Evolutionary conservation across 2,329 filamentous ascomycete genomes (phyloP).

Genomic region (Penicillium sp.): DNA sequence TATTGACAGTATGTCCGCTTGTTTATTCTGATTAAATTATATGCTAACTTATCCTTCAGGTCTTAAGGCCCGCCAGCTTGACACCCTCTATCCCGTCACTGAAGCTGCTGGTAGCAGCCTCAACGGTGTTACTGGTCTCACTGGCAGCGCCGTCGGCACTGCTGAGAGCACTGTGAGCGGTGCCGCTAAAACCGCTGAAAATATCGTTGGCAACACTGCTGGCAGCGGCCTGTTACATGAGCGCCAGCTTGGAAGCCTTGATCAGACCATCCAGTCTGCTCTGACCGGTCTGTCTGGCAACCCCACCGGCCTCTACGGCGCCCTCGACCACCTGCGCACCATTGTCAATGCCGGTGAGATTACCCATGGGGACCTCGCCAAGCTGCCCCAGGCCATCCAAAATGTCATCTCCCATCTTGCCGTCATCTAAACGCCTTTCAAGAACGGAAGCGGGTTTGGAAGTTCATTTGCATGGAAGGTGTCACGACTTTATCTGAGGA

Average conservation of each 20-base stretch:
- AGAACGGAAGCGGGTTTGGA: not conserved
- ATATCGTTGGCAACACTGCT: slow-evolving; percentile 2
- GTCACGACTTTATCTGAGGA: slow-evolving; percentile 7
- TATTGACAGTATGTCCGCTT: not conserved
- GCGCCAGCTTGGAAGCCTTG: slow-evolving; percentile 6
- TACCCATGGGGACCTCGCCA: slow-evolving; percentile 9
- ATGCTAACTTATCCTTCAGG: not conserved
- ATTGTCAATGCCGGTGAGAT: slow-evolving; percentile 9
- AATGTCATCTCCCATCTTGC: slow-evolving; percentile 12
- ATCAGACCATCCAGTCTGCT: slow-evolving; percentile 4
- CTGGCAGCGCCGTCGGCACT: slow-evolving; percentile 11
- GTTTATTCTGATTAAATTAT: no score
- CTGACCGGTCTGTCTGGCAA: slow-evolving; percentile 13
- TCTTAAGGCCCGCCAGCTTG: not conserved
- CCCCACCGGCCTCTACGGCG: slow-evolving; percentile 17
- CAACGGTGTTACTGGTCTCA: slow-evolving; percentile 13
- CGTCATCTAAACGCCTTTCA: slow-evolving; percentile 5
- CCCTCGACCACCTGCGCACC: slow-evolving; percentile 7
- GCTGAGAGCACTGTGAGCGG: slow-evolving; percentile 10
- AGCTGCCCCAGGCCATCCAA: slow-evolving; percentile 13
- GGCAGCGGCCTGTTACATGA: not conserved
- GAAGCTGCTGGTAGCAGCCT: slow-evolving; percentile 10
- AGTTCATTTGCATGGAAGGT: slow-evolving; percentile 9
- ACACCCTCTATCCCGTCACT: slow-evolving; percentile 1
- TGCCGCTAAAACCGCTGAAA: not conserved